A percentile compares a stretch with the other conserved stretches of the same genome.
phyloP scores from a whole-genome alignment of 345 rosid species.

The Bretschneidera sinensis region DNA sequence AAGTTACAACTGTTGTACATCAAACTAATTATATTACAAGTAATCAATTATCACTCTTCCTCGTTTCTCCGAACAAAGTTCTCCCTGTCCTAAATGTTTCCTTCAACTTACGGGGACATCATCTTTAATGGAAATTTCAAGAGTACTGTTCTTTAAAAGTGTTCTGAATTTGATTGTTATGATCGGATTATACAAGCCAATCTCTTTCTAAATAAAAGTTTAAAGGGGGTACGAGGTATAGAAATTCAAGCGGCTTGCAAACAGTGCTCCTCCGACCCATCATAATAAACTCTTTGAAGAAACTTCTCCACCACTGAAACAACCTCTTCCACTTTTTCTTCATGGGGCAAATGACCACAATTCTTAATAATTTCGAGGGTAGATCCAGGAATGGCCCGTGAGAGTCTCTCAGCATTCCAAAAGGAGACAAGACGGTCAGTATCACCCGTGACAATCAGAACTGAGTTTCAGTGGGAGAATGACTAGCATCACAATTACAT shows the following conservation, averaged over 20 bases:
- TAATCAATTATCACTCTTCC: too few species aligned
- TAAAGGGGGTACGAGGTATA: background rate
- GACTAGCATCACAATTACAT: background rate
- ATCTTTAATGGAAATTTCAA: too few species aligned
- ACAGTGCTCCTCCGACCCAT: constrained; percentile 30
- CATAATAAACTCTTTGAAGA: constrained; percentile 47
- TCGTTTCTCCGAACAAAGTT: too few species aligned
- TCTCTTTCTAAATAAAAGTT: too few species aligned
- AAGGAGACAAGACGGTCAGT: constrained; percentile 78
- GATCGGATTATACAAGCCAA: too few species aligned
- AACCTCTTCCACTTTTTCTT: constrained; percentile 83
- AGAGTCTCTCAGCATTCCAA: constrained; percentile 78
- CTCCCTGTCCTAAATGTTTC: too few species aligned
- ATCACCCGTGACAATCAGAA: constrained; percentile 78
- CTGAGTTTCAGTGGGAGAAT: constrained; percentile 22
- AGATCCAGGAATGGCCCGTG: constrained; percentile 68
- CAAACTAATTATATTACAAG: too few species aligned
- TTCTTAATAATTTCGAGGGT: constrained; percentile 57
- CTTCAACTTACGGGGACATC: too few species aligned
- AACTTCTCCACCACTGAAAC: constrained; percentile 58
- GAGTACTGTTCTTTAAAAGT: too few species aligned
- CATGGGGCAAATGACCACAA: constrained; percentile 91
- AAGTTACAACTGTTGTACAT: too few species aligned
- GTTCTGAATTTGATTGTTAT: too few species aligned
- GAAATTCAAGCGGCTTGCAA: constrained; percentile 19